A percentile compares a stretch with the other conserved stretches of the same genome.
phyloP scores from a whole-genome alignment of 495 filamentous ascomycete species.

The Aspergillus cavernicola region DNA sequence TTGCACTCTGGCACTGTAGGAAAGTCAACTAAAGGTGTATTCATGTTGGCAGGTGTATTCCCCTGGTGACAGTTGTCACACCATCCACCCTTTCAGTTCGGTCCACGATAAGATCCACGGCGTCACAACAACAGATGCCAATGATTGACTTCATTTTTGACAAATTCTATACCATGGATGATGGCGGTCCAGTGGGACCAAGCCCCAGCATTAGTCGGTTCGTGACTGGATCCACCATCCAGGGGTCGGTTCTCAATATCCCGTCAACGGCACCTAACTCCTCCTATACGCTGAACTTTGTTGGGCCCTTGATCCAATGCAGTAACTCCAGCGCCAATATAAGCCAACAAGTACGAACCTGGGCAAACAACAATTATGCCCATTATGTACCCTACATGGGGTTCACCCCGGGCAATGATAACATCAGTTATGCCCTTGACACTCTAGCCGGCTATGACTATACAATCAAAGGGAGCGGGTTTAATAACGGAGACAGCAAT shows the following conservation, averaged over 20 bases:
- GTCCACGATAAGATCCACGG: not conserved
- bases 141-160: not conserved
- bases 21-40: too few relatives aligned
- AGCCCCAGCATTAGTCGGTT: not conserved
- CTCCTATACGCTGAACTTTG: not conserved
- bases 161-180: not conserved
- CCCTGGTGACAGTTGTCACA: slow-evolving; percentile 1
- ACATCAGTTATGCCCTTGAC: too few relatives aligned
- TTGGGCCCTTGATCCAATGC: not conserved
- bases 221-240: not conserved
- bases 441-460: too few relatives aligned
- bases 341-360: not conserved
- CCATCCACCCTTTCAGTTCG: slow-evolving; percentile 1
- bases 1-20: too few relatives aligned
- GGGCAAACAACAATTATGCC: too few relatives aligned
- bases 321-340: not conserved
- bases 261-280: slow-evolving; percentile 2
- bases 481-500: too few relatives aligned
- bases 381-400: too few relatives aligned
- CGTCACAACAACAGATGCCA: not conserved
- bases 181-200: not conserved
- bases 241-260: not conserved
- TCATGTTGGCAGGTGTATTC: not conserved
- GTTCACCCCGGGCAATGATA: too few relatives aligned
- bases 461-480: too few relatives aligned